phyloP scores from a whole-genome alignment of 768 basidiomycete species.

The Mycena rosella region DNA sequence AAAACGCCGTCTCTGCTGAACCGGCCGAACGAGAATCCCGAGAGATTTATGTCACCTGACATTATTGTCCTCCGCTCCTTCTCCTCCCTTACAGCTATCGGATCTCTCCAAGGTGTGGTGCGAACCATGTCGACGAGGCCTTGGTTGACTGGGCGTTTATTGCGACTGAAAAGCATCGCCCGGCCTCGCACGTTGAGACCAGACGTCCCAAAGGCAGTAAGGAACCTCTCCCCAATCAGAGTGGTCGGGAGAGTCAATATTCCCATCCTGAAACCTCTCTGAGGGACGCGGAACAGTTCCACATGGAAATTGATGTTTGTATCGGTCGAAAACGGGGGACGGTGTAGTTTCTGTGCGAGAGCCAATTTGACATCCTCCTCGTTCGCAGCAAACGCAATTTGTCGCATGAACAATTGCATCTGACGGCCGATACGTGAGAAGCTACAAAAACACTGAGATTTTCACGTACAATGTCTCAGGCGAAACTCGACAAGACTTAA shows the following conservation, averaged over 20 bases:
- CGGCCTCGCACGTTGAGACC: constrained; percentile 46
- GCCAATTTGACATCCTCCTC: constrained; percentile 48
- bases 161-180: constrained; percentile 37
- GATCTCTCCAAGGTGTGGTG: constrained; percentile 47
- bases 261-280: constrained; percentile 37
- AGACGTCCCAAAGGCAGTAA: constrained; percentile 43
- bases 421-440: background rate
- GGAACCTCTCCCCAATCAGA: constrained; percentile 40
- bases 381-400: constrained; percentile 43
- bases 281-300: constrained; percentile 42
- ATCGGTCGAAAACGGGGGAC: constrained; percentile 45
- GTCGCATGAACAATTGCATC: constrained; percentile 51
- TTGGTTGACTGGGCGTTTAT: constrained; percentile 39
- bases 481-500: too few species aligned
- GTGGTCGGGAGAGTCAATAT: constrained; percentile 47
- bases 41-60: constrained; percentile 41
- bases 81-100: constrained; percentile 39
- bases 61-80: constrained; percentile 40
- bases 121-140: constrained; percentile 42
- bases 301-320: constrained; percentile 50
- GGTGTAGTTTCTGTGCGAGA: constrained; percentile 50
- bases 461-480: background rate
- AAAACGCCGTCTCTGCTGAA: constrained; percentile 51
- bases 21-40: constrained; percentile 49
- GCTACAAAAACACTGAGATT: background rate